Percentiles rank a stretch among this genome's conserved stretches.
These are phyloP conservation scores for Cucumis cinereus DNA, from an alignment of 306 rosid genomes.

Conservation along the genomic window DNA sequence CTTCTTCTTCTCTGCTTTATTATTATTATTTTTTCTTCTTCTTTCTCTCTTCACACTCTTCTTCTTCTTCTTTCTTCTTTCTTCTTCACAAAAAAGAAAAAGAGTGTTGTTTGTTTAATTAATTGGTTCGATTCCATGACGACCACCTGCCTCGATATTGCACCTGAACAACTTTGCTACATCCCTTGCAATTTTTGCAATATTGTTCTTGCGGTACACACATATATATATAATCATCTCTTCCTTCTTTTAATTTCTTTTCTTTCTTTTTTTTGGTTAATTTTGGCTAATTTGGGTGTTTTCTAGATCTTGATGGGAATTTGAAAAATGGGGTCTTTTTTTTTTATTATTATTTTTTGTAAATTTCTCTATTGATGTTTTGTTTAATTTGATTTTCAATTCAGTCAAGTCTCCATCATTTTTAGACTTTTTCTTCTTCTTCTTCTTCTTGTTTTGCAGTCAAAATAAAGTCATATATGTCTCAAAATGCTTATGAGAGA, in stretches of 20 bases:
- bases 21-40: not conserved
- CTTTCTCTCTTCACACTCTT: not conserved
- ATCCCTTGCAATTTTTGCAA: constrained; percentile 99
- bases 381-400: constrained; percentile 11
- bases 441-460: constrained; percentile 46
- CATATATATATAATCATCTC: not conserved
- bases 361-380: not conserved
- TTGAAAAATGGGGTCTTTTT: not conserved
- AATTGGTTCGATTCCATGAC: too few species aligned
- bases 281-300: not conserved
- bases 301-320: not conserved
- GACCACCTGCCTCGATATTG: constrained; percentile 45
- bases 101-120: not conserved
- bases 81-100: not conserved
- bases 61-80: not conserved
- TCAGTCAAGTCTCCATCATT: constrained; percentile 66
- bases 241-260: not conserved
- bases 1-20: not conserved
- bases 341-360: not conserved
- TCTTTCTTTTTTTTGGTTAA: not conserved
- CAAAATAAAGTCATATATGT: constrained; percentile 48
- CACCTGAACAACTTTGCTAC: constrained; percentile 90
- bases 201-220: constrained; percentile 86
- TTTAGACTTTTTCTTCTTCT: constrained; percentile 27
- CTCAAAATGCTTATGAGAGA: constrained; percentile 12